Conservation (phyloP, 1,139 yeast species). For the Nematodospora anomalae region DNA sequence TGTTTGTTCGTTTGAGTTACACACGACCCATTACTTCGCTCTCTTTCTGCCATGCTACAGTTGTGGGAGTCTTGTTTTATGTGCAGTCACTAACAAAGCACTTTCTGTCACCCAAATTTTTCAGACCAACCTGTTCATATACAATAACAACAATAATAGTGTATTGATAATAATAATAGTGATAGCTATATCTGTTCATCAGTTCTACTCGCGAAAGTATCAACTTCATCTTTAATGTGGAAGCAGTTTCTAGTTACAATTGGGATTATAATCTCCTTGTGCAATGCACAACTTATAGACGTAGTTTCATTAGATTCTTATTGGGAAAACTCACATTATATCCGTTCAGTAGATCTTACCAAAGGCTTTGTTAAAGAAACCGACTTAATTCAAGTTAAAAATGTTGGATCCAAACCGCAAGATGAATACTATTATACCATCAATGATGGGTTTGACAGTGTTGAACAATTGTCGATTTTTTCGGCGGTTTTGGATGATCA, state of each 20-base stretch:
- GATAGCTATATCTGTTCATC: no score
- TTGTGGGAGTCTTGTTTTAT: no score
- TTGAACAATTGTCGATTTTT: constrained; percentile 49
- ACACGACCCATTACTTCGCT: no score
- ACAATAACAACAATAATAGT: not conserved
- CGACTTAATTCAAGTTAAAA: constrained; percentile 54
- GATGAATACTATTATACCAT: constrained; percentile 56
- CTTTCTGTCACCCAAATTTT: not conserved
- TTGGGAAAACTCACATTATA: constrained; percentile 51
- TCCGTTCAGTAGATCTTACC: constrained; percentile 59
- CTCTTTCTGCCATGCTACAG: no score
- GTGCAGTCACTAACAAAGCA: not conserved
- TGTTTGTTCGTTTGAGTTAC: no score
- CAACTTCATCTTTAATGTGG: constrained; percentile 8
- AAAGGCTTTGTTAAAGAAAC: constrained; percentile 70
- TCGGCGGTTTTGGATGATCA: constrained; percentile 31
- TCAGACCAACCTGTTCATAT: not conserved
- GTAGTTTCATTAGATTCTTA: constrained; percentile 9
- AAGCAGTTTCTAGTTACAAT: constrained; percentile 8
- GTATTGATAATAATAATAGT: no score
- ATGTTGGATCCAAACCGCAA: constrained; percentile 56
- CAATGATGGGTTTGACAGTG: constrained; percentile 46
- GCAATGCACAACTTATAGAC: constrained; percentile 11
- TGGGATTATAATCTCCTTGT: constrained; percentile 10
- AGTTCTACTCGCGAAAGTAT: no score